Conservation (phyloP, 2,329 filamentous ascomycete species). For the Fusarium anguioides region DNA sequence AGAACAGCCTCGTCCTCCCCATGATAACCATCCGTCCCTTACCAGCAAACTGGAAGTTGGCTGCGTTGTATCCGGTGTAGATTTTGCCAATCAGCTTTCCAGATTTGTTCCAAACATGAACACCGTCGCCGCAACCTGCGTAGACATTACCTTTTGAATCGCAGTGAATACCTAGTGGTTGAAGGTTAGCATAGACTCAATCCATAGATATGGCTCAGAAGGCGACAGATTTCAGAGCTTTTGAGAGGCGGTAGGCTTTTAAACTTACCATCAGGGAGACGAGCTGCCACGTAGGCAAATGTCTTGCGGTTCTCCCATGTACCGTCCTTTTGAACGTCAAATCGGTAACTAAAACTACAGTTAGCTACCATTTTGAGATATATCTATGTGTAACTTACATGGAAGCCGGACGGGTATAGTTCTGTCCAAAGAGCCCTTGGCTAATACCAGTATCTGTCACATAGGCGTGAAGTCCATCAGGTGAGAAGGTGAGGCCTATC, state of each 20-base stretch:
- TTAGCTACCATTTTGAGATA: background rate
- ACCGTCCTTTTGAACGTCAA: conserved; percentile 57
- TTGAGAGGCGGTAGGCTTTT: too few relatives aligned
- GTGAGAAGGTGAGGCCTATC: conserved; percentile 65
- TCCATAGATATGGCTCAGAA: too few relatives aligned
- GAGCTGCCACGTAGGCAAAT: conserved; percentile 66
- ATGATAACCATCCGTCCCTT: conserved; percentile 51
- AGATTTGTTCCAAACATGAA: conserved; percentile 60
- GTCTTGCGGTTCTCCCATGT: conserved; percentile 60
- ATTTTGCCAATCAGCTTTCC: conserved; percentile 67
- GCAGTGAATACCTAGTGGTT: conserved; percentile 60
- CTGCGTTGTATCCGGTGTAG: conserved; percentile 57
- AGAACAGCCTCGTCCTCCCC: conserved; percentile 51
- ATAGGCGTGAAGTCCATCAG: conserved; percentile 63
- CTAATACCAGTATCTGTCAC: conserved; percentile 65
- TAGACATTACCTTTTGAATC: conserved; percentile 68
- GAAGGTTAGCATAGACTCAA: background rate
- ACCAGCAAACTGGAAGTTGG: conserved; percentile 60
- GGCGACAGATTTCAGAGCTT: too few relatives aligned
- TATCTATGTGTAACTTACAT: conserved; percentile 53
- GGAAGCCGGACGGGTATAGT: conserved; percentile 56
- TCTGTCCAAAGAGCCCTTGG: conserved; percentile 56
- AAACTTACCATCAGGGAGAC: conserved; percentile 67
- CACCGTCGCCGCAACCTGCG: conserved; percentile 60
- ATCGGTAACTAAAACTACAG: conserved; percentile 55